These are phyloP conservation scores for Elaeagnus macrophylla DNA, from an alignment of 306 rosid species.

Conservation along the genomic window DNA sequence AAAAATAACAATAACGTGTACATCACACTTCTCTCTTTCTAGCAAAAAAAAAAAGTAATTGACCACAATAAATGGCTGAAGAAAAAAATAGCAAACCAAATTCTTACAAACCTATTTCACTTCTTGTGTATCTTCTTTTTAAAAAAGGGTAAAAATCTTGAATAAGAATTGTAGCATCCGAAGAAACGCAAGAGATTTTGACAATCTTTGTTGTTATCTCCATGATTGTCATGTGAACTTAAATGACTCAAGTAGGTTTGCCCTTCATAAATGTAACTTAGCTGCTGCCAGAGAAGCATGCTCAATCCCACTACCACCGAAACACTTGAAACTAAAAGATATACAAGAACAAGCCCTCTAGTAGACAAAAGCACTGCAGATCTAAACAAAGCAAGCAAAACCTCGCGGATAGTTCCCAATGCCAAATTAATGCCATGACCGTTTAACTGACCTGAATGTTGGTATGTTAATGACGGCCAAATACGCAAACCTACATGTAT, in stretches of 20 bases:
- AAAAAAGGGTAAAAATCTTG: slow-evolving; percentile 50
- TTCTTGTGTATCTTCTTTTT: slow-evolving; percentile 40
- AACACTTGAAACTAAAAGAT: slow-evolving; percentile 65
- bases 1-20: too few species aligned
- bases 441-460: slow-evolving; percentile 15
- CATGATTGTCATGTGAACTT: slow-evolving; percentile 34
- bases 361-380: slow-evolving; percentile 54
- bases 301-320: slow-evolving; percentile 62
- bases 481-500: slow-evolving; percentile 35
- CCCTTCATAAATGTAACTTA: slow-evolving; percentile 63
- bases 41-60: too few species aligned
- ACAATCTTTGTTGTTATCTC: slow-evolving; percentile 57
- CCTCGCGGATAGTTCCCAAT: slow-evolving; percentile 28
- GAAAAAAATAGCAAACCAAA: too few species aligned
- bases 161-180: slow-evolving; percentile 44
- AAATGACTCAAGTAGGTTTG: slow-evolving; percentile 58
- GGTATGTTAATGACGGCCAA: slow-evolving; percentile 48
- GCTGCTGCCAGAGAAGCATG: slow-evolving; percentile 91
- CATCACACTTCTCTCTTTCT: too few species aligned
- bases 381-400: slow-evolving; percentile 36
- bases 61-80: too few species aligned
- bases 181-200: slow-evolving; percentile 70
- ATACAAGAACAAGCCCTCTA: slow-evolving; percentile 63
- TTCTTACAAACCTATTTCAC: slow-evolving; percentile 8
- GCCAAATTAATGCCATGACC: slow-evolving; percentile 20